Percentiles rank a stretch among this genome's conserved stretches.
Conservation (phyloP, 306 rosid species). For the Rubus idaeus region DNA sequence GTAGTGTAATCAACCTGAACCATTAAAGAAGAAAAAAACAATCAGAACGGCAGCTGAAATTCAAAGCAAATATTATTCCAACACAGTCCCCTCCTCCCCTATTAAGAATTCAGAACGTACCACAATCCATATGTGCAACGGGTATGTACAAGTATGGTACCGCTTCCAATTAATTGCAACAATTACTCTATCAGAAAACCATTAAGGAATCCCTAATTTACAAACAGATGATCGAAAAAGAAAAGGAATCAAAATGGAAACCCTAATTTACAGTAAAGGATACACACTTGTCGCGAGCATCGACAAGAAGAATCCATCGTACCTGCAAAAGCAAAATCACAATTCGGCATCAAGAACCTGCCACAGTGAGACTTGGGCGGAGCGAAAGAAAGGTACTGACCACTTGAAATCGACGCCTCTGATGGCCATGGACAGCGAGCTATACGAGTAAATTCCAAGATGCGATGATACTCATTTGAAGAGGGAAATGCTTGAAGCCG, state of each 20-base stretch:
- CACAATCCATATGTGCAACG: slow-evolving; percentile 97
- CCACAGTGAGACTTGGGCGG: too few species aligned
- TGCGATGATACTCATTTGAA: slow-evolving; percentile 21
- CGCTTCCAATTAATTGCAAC: slow-evolving; percentile 89
- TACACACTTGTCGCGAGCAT: slow-evolving; percentile 99
- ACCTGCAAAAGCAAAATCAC: slow-evolving; percentile 53
- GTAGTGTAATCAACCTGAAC: slow-evolving; percentile 84
- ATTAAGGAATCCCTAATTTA: slow-evolving; percentile 31
- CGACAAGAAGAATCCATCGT: slow-evolving; percentile 93
- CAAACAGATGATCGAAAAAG: not conserved
- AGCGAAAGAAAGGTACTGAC: slow-evolving; percentile 33
- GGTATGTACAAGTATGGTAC: slow-evolving; percentile 73
- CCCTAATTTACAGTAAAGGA: slow-evolving; percentile 49
- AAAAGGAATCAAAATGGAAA: slow-evolving; percentile 2
- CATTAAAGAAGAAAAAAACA: not conserved
- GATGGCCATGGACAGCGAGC: slow-evolving; percentile 59
- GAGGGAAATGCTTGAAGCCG: slow-evolving; percentile 33
- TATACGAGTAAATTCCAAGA: slow-evolving; percentile 22
- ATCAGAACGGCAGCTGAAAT: slow-evolving; percentile 4
- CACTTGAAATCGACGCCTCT: slow-evolving; percentile 97
- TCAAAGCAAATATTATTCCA: not conserved
- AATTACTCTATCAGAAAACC: slow-evolving; percentile 49
- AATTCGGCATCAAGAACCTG: slow-evolving; percentile 4
- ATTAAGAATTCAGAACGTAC: slow-evolving; percentile 42
- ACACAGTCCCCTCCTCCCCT: not conserved